Percentiles rank a stretch among this genome's conserved stretches.
phyloP scores from a whole-genome alignment of 768 basidiomycete genomes.

The Lactarius akahatsu region DNA sequence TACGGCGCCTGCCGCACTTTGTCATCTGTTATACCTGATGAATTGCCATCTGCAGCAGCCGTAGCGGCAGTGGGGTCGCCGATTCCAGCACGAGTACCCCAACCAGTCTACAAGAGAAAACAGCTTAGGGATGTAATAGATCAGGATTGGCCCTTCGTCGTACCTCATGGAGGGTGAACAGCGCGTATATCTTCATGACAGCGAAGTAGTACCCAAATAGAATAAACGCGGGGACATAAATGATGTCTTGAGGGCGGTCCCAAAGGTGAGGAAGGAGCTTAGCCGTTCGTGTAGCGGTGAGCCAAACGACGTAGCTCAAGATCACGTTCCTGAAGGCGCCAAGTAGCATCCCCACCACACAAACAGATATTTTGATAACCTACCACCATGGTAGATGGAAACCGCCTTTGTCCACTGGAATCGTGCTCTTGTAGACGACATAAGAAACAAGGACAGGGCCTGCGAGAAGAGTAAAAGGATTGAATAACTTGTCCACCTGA shows the following conservation, averaged over 20 bases:
- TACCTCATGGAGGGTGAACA: slow-evolving; percentile 87
- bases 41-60: slow-evolving; percentile 54
- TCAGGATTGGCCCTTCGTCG: slow-evolving; percentile 26
- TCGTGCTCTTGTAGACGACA: slow-evolving; percentile 77
- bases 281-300: slow-evolving; percentile 65
- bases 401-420: slow-evolving; percentile 62
- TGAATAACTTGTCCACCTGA: slow-evolving; percentile 82
- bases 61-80: slow-evolving; percentile 80
- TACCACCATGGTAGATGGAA: slow-evolving; percentile 85
- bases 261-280: slow-evolving; percentile 69
- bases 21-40: slow-evolving; percentile 29
- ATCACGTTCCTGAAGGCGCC: slow-evolving; percentile 59
- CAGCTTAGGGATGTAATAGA: background rate
- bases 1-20: slow-evolving; percentile 21
- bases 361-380: slow-evolving; percentile 33
- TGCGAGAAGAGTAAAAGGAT: slow-evolving; percentile 81
- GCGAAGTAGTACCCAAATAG: slow-evolving; percentile 93
- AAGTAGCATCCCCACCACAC: background rate
- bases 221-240: slow-evolving; percentile 65
- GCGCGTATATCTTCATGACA: slow-evolving; percentile 90
- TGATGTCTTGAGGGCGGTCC: slow-evolving; percentile 55
- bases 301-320: slow-evolving; percentile 65
- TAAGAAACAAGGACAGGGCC: slow-evolving; percentile 79
- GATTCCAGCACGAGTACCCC: slow-evolving; percentile 95
- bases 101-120: slow-evolving; percentile 61